phyloP scores from a whole-genome alignment of 139 green algal genomes.

The Raphidocelis subcapitata region DNA sequence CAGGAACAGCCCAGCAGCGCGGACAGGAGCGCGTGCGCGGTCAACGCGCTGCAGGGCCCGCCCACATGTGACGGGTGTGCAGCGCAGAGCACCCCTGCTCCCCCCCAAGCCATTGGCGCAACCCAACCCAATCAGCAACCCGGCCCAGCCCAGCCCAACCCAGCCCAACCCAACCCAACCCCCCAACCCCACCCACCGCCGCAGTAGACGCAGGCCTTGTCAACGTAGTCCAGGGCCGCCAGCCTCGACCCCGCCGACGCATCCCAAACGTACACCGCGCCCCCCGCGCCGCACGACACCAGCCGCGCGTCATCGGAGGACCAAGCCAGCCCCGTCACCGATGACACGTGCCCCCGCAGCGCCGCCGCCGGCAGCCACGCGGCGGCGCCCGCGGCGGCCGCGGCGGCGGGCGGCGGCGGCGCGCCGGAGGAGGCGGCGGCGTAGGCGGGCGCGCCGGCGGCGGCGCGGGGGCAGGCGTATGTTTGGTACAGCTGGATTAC shows the following conservation, averaged over 20 bases:
- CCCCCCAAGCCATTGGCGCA: too few relatives aligned
- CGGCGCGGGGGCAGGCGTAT: not conserved
- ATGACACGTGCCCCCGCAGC: slow-evolving; percentile 1
- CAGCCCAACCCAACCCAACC: not conserved
- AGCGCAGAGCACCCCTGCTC: not conserved
- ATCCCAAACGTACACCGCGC: slow-evolving; percentile 34
- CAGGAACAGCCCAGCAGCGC: not conserved
- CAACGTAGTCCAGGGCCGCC: slow-evolving; percentile 26
- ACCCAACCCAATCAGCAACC: not conserved
- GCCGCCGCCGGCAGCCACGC: too few relatives aligned
- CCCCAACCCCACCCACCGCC: not conserved
- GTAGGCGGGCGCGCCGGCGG: not conserved
- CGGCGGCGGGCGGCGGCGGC: too few relatives aligned
- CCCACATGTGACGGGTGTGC: not conserved
- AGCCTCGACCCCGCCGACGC: slow-evolving; percentile 9
- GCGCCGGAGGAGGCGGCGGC: too few relatives aligned
- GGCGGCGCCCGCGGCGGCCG: too few relatives aligned
- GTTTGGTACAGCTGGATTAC: slow-evolving; percentile 14
- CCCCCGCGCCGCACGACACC: slow-evolving; percentile 17
- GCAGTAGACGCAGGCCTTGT: slow-evolving; percentile 30
- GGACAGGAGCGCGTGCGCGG: not conserved
- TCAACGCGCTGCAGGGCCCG: not conserved
- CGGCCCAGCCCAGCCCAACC: not conserved
- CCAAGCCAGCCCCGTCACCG: slow-evolving; percentile 25
- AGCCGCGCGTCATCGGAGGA: slow-evolving; percentile 12